Evolutionary conservation across 2,329 filamentous ascomycete species (phyloP), one percentile per base, ranked within the genome.

Genomic region (Phialocephala subalpina): DNA sequence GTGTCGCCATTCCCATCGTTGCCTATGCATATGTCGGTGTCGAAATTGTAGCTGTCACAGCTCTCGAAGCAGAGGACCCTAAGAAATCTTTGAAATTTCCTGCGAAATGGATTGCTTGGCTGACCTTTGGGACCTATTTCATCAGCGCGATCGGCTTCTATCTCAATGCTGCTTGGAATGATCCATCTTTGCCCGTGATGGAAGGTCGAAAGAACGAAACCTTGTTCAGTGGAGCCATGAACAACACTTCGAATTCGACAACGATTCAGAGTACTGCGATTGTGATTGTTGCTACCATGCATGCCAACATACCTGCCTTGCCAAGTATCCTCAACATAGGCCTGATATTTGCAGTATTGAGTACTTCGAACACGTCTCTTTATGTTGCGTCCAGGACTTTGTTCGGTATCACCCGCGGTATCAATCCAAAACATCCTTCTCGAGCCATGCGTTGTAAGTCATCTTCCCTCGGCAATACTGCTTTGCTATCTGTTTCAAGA

Each of bases 321-420:
- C 22, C 58, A 68, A 57, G 73, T 12, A 60, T 77, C 18, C 68
- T 79, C 47, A 78, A 75, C 33, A 68, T 68, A 0, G 73, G 73
- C 16, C 67, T 79, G 1, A 67, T 79, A 0, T 72, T 77, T 53
- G 75, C 76, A 1, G 73, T 72, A 1, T 47, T 79, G 1, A 77
- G 75, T 36, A 72, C 72, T 3, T 75, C 77, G 2, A 77, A 76
- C 62, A 77, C 77, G 1, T 75, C 75, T 40, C 72, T 79, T 2
- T 79, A 78, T 57, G 73, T 78, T 18, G 74, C 77, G 2, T 78
- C 78, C 0, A 69, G 78, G 14, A 73, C 76, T 1, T 61, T 79
- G 0, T 78, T 76, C 58, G 77, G 77, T 1, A 63, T 79, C 4
- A 74, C 74, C 0, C 36, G 53, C 45, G 47, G 67, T 22, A 52